These are phyloP conservation scores for Apiospora pterosperma DNA, from an alignment of 2,329 filamentous ascomycete species.

Conservation along the genomic window DNA sequence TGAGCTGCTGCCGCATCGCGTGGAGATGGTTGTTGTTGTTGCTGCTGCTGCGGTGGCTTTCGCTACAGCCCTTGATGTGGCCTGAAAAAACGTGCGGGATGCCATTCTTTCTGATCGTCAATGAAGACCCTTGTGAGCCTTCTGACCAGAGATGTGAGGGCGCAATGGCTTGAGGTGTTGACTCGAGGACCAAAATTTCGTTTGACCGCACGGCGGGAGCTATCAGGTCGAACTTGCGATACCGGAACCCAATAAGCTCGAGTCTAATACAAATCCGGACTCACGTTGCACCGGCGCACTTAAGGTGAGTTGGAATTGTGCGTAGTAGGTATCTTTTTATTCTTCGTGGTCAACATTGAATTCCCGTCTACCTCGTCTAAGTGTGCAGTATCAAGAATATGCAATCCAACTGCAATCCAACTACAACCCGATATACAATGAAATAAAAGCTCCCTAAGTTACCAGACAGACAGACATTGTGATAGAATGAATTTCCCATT, in stretches of 20 bases:
- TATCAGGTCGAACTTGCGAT: neutral
- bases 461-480: neutral
- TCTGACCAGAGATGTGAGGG: constrained; percentile 21
- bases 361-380: neutral
- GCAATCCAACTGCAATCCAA: neutral
- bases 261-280: constrained; percentile 1
- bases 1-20: constrained; percentile 58
- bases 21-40: constrained; percentile 11
- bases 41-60: constrained; percentile 9
- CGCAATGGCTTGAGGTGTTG: constrained; percentile 20
- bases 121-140: constrained; percentile 21
- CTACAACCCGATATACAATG: neutral
- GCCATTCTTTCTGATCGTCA: constrained; percentile 26
- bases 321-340: too few species aligned
- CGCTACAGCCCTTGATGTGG: constrained; percentile 21
- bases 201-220: neutral
- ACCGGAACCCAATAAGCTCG: constrained; percentile 1
- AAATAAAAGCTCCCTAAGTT: neutral
- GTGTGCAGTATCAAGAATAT: neutral
- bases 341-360: neutral
- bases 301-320: too few species aligned
- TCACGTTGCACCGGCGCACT: neutral
- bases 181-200: constrained; percentile 16
- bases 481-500: too few species aligned
- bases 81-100: constrained; percentile 22